These are phyloP conservation scores for Aureobasidium lini DNA, from an alignment of 2,329 filamentous ascomycete species.

Conservation along the genomic window DNA sequence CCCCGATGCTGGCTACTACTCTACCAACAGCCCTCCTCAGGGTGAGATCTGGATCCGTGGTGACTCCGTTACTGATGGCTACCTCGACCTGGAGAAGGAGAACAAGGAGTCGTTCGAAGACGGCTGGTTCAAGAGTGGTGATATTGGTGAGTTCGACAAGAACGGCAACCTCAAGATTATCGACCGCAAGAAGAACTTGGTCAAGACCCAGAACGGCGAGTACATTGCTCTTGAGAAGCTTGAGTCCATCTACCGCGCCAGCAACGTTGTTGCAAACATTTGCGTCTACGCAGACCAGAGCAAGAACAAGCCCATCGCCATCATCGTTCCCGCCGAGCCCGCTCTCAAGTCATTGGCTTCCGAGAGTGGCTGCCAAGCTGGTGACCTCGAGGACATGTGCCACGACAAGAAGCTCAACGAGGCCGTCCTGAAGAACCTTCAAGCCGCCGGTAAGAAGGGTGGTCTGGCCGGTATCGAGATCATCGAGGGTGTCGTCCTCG, in stretches of 20 bases:
- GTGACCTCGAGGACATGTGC: slow-evolving; percentile 60
- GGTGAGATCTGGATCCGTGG: slow-evolving; percentile 91
- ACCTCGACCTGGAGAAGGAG: slow-evolving; percentile 81
- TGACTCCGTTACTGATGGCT: slow-evolving; percentile 63
- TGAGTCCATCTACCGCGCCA: slow-evolving; percentile 80
- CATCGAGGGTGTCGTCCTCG: slow-evolving; percentile 66
- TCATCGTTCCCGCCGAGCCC: slow-evolving; percentile 59
- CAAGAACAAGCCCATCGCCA: slow-evolving; percentile 70
- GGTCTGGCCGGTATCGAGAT: slow-evolving; percentile 66
- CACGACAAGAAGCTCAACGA: slow-evolving; percentile 57
- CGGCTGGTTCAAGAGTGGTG: slow-evolving; percentile 95
- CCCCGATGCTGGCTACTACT: slow-evolving; percentile 76
- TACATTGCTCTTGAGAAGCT: slow-evolving; percentile 96
- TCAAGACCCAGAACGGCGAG: slow-evolving; percentile 92
- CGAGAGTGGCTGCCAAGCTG: slow-evolving; percentile 54
- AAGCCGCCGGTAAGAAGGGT: slow-evolving; percentile 55
- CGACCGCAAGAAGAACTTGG: slow-evolving; percentile 95
- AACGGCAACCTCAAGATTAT: slow-evolving; percentile 79
- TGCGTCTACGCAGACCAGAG: slow-evolving; percentile 75
- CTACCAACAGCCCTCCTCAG: slow-evolving; percentile 69
- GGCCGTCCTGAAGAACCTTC: slow-evolving; percentile 63
- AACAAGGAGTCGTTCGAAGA: slow-evolving; percentile 68
- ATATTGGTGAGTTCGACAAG: slow-evolving; percentile 82
- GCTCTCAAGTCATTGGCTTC: slow-evolving; percentile 49
- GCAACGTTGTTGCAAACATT: slow-evolving; percentile 72